These are phyloP conservation scores for Saitozyma sp. DNA, from an alignment of 768 basidiomycete species.

Conservation along the genomic window DNA sequence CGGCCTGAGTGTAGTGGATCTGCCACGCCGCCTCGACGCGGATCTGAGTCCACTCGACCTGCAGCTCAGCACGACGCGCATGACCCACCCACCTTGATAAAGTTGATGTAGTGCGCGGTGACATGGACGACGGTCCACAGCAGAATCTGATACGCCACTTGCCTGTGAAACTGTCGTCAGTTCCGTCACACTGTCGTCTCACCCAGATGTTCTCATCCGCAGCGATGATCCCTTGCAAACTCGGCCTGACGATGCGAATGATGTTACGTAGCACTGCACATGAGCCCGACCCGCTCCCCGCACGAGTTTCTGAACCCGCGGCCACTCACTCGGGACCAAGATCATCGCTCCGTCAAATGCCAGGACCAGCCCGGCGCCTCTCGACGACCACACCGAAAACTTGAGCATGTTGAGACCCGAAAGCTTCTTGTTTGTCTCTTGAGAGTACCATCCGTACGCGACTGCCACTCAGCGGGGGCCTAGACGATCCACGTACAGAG, in stretches of 20 bases:
- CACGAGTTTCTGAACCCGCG: background rate
- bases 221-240: slow-evolving; percentile 77
- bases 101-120: slow-evolving; percentile 68
- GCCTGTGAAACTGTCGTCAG: slow-evolving; percentile 62
- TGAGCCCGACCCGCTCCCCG: slow-evolving; percentile 4
- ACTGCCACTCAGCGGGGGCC: slow-evolving; percentile 45
- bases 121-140: slow-evolving; percentile 79
- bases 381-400: slow-evolving; percentile 85
- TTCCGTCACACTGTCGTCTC: slow-evolving; percentile 34
- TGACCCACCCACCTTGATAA: slow-evolving; percentile 27
- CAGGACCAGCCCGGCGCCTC: slow-evolving; percentile 87
- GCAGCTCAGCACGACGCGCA: background rate
- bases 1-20: slow-evolving; percentile 84
- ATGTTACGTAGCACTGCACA: slow-evolving; percentile 72
- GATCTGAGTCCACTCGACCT: slow-evolving; percentile 58
- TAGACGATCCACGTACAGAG: slow-evolving; percentile 55
- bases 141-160: slow-evolving; percentile 90
- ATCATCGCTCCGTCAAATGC: slow-evolving; percentile 84
- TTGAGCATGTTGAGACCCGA: slow-evolving; percentile 73
- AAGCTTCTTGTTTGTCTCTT: slow-evolving; percentile 66
- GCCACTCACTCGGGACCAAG: slow-evolving; percentile 64
- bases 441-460: slow-evolving; percentile 79
- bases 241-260: slow-evolving; percentile 78
- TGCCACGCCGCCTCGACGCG: slow-evolving; percentile 72
- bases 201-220: slow-evolving; percentile 94